Evolutionary conservation across 805 yeast species (phyloP).

Genomic region (Clavispora fructus): DNA sequence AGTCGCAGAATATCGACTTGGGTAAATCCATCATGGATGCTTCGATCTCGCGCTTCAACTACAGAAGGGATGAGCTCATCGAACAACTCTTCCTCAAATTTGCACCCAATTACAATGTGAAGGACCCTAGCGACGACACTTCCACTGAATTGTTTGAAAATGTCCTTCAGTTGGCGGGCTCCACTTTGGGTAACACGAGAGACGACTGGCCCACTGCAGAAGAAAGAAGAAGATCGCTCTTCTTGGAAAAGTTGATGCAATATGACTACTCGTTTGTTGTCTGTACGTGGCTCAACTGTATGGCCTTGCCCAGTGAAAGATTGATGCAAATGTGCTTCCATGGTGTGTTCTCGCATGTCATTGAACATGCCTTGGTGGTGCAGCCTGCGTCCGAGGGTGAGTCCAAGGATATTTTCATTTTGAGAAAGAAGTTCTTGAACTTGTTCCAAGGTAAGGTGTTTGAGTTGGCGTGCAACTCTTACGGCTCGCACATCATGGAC

Average conservation of each 20-base stretch:
- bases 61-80: slow-evolving; percentile 56
- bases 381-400: slow-evolving; percentile 38
- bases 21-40: slow-evolving; percentile 65
- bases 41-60: slow-evolving; percentile 52
- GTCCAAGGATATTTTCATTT: slow-evolving; percentile 42
- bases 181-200: slow-evolving; percentile 75
- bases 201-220: slow-evolving; percentile 93
- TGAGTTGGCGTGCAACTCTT: slow-evolving; percentile 72
- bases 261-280: slow-evolving; percentile 59
- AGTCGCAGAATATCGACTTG: slow-evolving; percentile 63
- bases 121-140: slow-evolving; percentile 24
- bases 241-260: slow-evolving; percentile 66
- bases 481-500: slow-evolving; percentile 89
- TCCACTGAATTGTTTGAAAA: slow-evolving; percentile 59
- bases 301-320: slow-evolving; percentile 56
- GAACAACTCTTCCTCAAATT: slow-evolving; percentile 36
- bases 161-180: slow-evolving; percentile 55
- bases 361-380: slow-evolving; percentile 57
- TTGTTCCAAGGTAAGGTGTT: slow-evolving; percentile 49
- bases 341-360: slow-evolving; percentile 86
- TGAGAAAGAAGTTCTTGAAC: slow-evolving; percentile 68
- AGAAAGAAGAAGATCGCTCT: slow-evolving; percentile 73
- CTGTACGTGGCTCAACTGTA: slow-evolving; percentile 54
- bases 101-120: slow-evolving; percentile 33
- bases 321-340: slow-evolving; percentile 74